Conservation (phyloP, 805 yeast genomes). For the Candida rishiriensis region DNA sequence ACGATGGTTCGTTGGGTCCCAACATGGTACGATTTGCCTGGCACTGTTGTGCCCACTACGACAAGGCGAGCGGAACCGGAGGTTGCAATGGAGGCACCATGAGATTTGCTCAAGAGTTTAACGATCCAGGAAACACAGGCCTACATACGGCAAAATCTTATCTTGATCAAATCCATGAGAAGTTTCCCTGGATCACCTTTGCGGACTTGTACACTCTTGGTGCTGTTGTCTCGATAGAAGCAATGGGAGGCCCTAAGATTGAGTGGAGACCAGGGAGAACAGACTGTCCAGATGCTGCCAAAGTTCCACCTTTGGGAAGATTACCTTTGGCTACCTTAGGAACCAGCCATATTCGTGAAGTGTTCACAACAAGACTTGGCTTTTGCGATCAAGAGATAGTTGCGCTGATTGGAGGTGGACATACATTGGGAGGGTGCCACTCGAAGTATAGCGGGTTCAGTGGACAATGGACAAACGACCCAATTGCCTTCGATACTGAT, state of each 20-base stretch:
- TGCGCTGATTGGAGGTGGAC: slow-evolving; percentile 72
- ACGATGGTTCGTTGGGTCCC: slow-evolving; percentile 73
- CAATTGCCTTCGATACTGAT: slow-evolving; percentile 38
- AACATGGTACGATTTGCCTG: slow-evolving; percentile 76
- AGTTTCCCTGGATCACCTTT: slow-evolving; percentile 66
- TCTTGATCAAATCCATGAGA: slow-evolving; percentile 49
- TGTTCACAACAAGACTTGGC: slow-evolving; percentile 58
- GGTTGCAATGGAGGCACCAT: slow-evolving; percentile 74
- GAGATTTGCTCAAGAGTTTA: slow-evolving; percentile 48
- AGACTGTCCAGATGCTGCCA: slow-evolving; percentile 45
- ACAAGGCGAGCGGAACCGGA: slow-evolving; percentile 46
- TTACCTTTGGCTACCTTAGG: slow-evolving; percentile 71
- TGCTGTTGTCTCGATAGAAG: slow-evolving; percentile 76
- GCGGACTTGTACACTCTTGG: slow-evolving; percentile 80
- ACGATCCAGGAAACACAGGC: slow-evolving; percentile 61
- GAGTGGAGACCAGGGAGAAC: slow-evolving; percentile 82
- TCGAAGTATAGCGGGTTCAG: slow-evolving; percentile 45
- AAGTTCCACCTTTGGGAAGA: slow-evolving; percentile 63
- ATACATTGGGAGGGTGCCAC: slow-evolving; percentile 75
- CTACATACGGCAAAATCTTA: slow-evolving; percentile 52
- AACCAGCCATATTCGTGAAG: slow-evolving; percentile 57
- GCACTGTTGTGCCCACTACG: slow-evolving; percentile 86
- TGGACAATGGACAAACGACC: slow-evolving; percentile 43
- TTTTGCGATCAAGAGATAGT: slow-evolving; percentile 70
- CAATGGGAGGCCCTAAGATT: slow-evolving; percentile 71